Evolutionary conservation across 169 alveolate species (phyloP), one percentile per base, ranked within the genome.

Genomic region (Cryptosporidium parvum): DNA sequence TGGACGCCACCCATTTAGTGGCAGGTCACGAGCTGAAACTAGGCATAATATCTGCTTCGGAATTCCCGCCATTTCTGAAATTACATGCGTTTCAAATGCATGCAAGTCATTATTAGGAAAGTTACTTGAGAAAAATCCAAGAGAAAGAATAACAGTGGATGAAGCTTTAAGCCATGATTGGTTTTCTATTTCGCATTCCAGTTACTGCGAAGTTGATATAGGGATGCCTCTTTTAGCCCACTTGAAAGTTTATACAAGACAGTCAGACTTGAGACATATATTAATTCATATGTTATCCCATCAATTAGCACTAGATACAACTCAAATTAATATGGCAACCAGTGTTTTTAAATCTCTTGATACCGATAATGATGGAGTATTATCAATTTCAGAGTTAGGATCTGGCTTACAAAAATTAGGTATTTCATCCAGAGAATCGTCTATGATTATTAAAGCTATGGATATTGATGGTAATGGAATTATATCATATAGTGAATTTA

Each of bases 1-100:
- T 8, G 93, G 92, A 1, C 80, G 44, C 37, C 91, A 75, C 48
- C 93, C 93, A 21, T 87, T 87, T 75, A 42, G 67, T 42, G 91
- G 86, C 58, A 56, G 35, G 56, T 48, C 59, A 18, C 31, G 42
- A 59, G 52, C 51, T 1, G 86, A 73, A 56, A 73, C 86, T 6
- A 73, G 52, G n/a, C 37, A 26, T 3, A 73, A 73, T 35, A 73
- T 73, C 18, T 73, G 86, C 71, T 23, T 2, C 33, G 70, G 72
- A 9, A 35, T 29, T 9, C 72, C 86, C 33, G 45, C 67, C 52
- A 73, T 73, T 9, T 65, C 59, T 4, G 70, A 73, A 35, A 73
- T 73, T 21, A 33, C 53, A 56, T 53, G 70, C 14, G 59, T 73
- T 21, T 56, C 86, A 39, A 45, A 59, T 37, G 52, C 59, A 52